These are phyloP conservation scores for Endocladia muricata DNA, from an alignment of 31 red algal species.

Conservation along the genomic window DNA sequence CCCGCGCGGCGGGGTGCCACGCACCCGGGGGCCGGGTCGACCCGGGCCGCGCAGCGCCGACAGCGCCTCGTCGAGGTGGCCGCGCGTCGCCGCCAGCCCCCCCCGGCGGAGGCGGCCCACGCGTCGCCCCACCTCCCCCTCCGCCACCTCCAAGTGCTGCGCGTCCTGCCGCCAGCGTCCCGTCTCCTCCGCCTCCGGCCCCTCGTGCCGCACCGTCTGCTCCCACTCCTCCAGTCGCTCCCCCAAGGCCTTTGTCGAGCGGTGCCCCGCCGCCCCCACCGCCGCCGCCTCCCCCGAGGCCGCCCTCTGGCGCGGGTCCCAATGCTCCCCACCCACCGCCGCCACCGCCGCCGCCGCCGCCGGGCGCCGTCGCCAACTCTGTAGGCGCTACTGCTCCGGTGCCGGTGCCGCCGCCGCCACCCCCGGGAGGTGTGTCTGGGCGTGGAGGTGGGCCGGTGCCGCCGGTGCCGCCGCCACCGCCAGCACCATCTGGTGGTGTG, in stretches of 20 bases:
- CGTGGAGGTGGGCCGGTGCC: no score
- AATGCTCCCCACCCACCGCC: background rate
- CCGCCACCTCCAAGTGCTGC: background rate
- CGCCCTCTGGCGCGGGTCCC: background rate
- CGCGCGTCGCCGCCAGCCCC: slow-evolving; percentile 4
- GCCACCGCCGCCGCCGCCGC: slow-evolving; percentile 20
- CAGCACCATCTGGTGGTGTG: background rate
- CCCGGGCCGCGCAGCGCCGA: background rate
- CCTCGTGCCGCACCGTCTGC: slow-evolving; percentile 8
- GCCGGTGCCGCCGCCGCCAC: background rate
- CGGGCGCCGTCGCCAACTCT: no score
- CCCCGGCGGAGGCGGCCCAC: background rate
- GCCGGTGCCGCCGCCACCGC: no score
- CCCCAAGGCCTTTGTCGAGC: background rate
- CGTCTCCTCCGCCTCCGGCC: slow-evolving; percentile 2
- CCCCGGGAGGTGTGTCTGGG: no score
- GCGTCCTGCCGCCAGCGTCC: slow-evolving; percentile 16
- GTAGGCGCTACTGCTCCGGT: background rate
- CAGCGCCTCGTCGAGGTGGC: slow-evolving; percentile 13
- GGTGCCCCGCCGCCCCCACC: slow-evolving; percentile 9
- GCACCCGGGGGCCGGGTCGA: background rate
- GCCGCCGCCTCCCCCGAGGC: background rate
- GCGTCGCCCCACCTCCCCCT: slow-evolving; percentile 19
- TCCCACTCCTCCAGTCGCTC: slow-evolving; percentile 3
- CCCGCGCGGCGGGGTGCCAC: background rate